Evolutionary conservation across 2,329 filamentous ascomycete genomes (phyloP).

Genomic region (Alternaria sp.): DNA sequence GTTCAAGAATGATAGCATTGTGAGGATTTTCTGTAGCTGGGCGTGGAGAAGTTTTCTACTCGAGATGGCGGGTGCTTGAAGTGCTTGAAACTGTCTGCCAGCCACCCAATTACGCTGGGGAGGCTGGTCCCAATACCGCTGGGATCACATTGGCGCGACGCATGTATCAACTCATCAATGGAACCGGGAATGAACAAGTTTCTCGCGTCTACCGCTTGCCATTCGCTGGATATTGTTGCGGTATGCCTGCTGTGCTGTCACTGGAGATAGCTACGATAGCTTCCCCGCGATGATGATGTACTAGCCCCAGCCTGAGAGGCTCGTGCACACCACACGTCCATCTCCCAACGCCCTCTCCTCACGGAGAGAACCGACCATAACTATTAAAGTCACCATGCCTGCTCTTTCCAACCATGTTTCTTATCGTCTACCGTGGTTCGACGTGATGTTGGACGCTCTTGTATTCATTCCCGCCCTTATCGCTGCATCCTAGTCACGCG

Average conservation of each 20-base stretch:
- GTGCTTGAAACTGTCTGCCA: constrained; percentile 22
- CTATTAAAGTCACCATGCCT: background rate
- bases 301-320: constrained; percentile 9
- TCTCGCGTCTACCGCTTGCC: constrained; percentile 3
- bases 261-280: constrained; percentile 6
- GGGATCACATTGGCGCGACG: constrained; percentile 36
- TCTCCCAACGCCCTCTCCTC: background rate
- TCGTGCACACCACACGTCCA: background rate
- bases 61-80: constrained; percentile 34
- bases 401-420: background rate
- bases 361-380: background rate
- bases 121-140: constrained; percentile 37
- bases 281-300: constrained; percentile 18
- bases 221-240: constrained; percentile 18
- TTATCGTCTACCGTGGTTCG: background rate
- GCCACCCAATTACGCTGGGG: constrained; percentile 31
- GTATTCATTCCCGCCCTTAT: background rate
- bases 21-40: constrained; percentile 20
- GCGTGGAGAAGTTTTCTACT: constrained; percentile 35
- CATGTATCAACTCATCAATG: constrained; percentile 11
- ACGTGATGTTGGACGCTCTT: background rate
- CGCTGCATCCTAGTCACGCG: background rate
- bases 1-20: constrained; percentile 40
- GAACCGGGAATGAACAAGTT: constrained; percentile 14
- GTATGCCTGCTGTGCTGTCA: constrained; percentile 24